phyloP scores from a whole-genome alignment of 192 early-diverging fungal species.

The Gaertneriomyces semiglobifer region DNA sequence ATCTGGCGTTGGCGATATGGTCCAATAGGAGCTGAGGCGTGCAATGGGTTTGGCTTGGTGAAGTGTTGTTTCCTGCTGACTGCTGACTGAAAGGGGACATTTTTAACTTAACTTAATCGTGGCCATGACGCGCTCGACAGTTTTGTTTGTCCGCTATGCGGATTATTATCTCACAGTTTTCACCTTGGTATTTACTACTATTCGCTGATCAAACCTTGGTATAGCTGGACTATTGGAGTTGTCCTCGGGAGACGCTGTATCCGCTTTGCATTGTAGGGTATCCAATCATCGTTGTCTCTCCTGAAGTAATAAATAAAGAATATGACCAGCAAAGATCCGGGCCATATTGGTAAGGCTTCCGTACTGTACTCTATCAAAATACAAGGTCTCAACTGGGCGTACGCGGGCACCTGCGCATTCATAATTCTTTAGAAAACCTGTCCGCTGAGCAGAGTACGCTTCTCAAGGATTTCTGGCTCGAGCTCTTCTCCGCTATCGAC shows the following conservation, averaged over 20 bases:
- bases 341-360: slow-evolving; percentile 18
- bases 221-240: neutral
- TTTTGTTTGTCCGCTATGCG: neutral
- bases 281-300: neutral
- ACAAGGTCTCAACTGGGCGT: neutral
- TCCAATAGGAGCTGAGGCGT: too few relatives aligned
- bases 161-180: neutral
- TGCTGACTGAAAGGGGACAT: too few relatives aligned
- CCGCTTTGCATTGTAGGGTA: neutral
- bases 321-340: slow-evolving; percentile 21
- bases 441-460: slow-evolving; percentile 7
- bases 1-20: too few relatives aligned
- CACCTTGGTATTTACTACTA: neutral
- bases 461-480: neutral
- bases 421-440: slow-evolving; percentile 14
- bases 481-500: neutral
- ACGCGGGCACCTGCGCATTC: neutral
- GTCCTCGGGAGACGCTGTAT: neutral
- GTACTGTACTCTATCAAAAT: neutral
- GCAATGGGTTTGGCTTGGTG: too few relatives aligned
- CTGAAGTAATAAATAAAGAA: neutral
- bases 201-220: neutral
- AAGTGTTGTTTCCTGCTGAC: too few relatives aligned
- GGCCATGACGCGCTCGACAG: neutral
- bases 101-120: too few relatives aligned